phyloP scores from a whole-genome alignment of 768 basidiomycete species.

The Leccinum incarnatum region DNA sequence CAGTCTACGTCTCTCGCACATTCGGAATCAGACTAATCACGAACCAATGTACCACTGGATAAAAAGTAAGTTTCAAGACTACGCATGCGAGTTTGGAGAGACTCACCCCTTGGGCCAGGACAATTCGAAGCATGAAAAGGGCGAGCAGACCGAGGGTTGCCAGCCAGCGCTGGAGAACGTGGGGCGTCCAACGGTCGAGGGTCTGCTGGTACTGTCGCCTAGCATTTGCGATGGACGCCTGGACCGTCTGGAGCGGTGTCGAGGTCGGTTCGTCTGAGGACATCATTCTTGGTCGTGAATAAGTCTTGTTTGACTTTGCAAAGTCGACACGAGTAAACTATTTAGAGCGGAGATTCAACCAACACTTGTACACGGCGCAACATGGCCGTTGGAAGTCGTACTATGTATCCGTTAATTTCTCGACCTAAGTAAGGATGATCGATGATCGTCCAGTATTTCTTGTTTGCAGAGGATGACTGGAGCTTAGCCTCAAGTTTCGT shows the following conservation, averaged over 20 bases:
- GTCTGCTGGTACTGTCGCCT: conserved; percentile 80
- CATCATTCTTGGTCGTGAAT: conserved; percentile 28
- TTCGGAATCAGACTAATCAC: conserved; percentile 30
- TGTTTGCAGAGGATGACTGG: no score
- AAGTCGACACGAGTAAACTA: background rate
- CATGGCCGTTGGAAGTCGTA: no score
- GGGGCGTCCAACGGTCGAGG: conserved; percentile 92
- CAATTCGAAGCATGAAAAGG: conserved; percentile 82
- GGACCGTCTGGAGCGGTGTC: conserved; percentile 29
- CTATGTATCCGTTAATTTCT: no score
- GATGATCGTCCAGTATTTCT: no score
- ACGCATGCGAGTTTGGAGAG: background rate
- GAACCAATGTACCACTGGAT: conserved; percentile 88
- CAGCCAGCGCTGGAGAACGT: conserved; percentile 87
- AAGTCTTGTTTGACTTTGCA: background rate
- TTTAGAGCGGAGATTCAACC: background rate
- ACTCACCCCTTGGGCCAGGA: conserved; percentile 85
- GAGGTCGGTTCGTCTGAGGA: conserved; percentile 32
- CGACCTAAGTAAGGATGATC: no score
- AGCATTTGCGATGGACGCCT: conserved; percentile 37
- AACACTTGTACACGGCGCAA: no score
- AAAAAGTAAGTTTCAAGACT: conserved; percentile 1
- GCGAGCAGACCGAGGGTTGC: conserved; percentile 65
- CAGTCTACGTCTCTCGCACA: background rate
- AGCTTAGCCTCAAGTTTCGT: no score